Percentiles rank a stretch among this genome's conserved stretches.
These are phyloP conservation scores for Termitomyces titanicus DNA, from an alignment of 768 basidiomycete species.

Conservation along the genomic window DNA sequence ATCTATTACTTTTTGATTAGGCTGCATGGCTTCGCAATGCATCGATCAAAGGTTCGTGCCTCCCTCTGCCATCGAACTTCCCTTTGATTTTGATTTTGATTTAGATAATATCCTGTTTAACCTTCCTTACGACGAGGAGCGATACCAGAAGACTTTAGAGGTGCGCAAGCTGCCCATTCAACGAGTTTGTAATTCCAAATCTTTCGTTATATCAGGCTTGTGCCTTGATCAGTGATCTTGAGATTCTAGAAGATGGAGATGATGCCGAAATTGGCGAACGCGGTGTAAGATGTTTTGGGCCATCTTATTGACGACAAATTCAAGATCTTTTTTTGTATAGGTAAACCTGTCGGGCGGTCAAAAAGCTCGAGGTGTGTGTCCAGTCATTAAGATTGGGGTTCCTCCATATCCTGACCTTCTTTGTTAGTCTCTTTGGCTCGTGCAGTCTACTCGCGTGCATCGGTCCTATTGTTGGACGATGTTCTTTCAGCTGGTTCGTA, in stretches of 20 bases:
- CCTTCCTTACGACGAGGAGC: conserved; percentile 61
- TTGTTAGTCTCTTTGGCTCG: conserved; percentile 66
- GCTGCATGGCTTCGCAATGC: conserved; percentile 73
- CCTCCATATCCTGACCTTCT: neutral
- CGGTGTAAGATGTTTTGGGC: conserved; percentile 43
- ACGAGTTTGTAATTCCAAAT: neutral
- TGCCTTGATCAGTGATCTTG: conserved; percentile 70
- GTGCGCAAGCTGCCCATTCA: conserved; percentile 34
- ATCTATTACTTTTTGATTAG: conserved; percentile 15
- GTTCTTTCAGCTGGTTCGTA: conserved; percentile 53
- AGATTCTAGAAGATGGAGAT: conserved; percentile 85
- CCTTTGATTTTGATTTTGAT: neutral
- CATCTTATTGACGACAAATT: neutral
- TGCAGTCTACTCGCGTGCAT: conserved; percentile 87
- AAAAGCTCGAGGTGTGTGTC: conserved; percentile 55
- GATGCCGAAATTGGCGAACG: conserved; percentile 87
- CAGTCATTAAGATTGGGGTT: neutral
- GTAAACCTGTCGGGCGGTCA: conserved; percentile 59
- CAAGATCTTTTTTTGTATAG: conserved; percentile 17
- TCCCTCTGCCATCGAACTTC: neutral
- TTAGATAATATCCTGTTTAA: conserved; percentile 68
- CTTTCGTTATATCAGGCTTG: conserved; percentile 32
- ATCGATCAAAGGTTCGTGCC: conserved; percentile 44
- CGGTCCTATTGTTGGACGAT: conserved; percentile 80
- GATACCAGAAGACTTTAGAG: conserved; percentile 77